These are phyloP conservation scores for Diaporthe sp. DNA, from an alignment of 2,329 filamentous ascomycete species.

Conservation along the genomic window DNA sequence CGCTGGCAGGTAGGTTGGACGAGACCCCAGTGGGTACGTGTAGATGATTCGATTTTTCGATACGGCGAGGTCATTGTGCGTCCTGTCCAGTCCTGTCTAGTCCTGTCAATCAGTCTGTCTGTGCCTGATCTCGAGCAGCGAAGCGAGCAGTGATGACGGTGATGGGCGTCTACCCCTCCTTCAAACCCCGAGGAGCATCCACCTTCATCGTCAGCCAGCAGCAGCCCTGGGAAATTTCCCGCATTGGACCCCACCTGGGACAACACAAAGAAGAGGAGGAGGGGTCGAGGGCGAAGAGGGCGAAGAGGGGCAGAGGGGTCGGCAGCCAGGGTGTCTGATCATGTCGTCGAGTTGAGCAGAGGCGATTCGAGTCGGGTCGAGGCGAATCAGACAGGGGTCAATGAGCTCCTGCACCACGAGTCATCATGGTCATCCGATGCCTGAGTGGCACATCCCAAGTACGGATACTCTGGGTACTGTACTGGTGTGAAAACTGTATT, in stretches of 20 bases:
- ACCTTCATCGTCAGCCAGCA: conserved; percentile 20
- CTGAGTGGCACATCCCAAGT: neutral
- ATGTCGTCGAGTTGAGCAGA: conserved; percentile 8
- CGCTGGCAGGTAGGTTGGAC: neutral
- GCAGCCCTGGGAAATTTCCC: conserved; percentile 5
- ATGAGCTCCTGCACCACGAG: conserved; percentile 10
- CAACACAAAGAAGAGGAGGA: conserved; percentile 17
- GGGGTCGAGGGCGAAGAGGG: conserved; percentile 21
- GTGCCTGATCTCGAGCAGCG: neutral
- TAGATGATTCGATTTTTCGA: neutral
- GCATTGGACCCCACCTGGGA: conserved; percentile 8
- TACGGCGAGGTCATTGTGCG: neutral
- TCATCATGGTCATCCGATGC: conserved; percentile 26
- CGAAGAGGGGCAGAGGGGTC: conserved; percentile 4
- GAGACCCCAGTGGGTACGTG: neutral
- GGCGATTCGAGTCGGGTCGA: conserved; percentile 16
- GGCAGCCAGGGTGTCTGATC: neutral
- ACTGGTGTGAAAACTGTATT: neutral
- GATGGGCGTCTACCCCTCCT: conserved; percentile 21
- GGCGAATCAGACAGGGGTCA: neutral
- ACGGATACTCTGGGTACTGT: no score
- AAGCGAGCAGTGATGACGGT: neutral
- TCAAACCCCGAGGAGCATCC: neutral
- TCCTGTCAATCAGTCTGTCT: neutral
- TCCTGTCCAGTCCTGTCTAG: neutral